phyloP scores from a whole-genome alignment of 1,139 yeast species.

The Suhomyces choctaworum region DNA sequence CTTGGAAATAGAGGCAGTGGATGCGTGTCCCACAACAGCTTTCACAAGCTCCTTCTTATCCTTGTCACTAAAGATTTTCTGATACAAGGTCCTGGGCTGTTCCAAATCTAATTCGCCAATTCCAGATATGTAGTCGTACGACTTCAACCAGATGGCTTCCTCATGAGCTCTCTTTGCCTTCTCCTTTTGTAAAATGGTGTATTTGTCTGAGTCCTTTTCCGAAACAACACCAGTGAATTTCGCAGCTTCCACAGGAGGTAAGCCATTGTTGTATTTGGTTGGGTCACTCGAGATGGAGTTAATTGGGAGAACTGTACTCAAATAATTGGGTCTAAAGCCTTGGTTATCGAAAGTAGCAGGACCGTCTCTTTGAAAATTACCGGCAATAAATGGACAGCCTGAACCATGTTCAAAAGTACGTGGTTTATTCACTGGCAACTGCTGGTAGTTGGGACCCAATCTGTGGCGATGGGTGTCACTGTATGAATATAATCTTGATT shows the following conservation, averaged over 20 bases:
- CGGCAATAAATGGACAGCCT: conserved; percentile 37
- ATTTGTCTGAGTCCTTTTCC: conserved; percentile 22
- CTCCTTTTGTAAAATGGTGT: conserved; percentile 26
- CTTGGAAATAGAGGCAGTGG: conserved; percentile 24
- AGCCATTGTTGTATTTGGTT: conserved; percentile 18
- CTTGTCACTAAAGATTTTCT: conserved; percentile 33
- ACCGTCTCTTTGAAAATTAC: conserved; percentile 46
- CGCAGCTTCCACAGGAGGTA: conserved; percentile 20
- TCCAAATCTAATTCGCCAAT: conserved; percentile 42
- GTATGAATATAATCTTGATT: conserved; percentile 57
- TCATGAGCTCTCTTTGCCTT: conserved; percentile 33
- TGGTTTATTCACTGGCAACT: conserved; percentile 31
- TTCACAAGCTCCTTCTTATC: conserved; percentile 33
- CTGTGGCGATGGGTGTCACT: conserved; percentile 66
- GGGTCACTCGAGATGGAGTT: conserved; percentile 22
- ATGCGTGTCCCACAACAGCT: conserved; percentile 41
- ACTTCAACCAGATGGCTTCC: conserved; percentile 35
- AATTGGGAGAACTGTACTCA: conserved; percentile 25
- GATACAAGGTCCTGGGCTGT: conserved; percentile 45
- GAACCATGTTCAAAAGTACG: conserved; percentile 15
- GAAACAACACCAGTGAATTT: conserved; percentile 33
- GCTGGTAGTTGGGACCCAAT: conserved; percentile 34
- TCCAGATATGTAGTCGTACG: conserved; percentile 41
- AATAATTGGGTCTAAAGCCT: conserved; percentile 34
- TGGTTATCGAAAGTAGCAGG: conserved; percentile 22